Evolutionary conservation across 1,284 basidiomycete species (phyloP).

Genomic region (Mycosarcoma maydis): DNA sequence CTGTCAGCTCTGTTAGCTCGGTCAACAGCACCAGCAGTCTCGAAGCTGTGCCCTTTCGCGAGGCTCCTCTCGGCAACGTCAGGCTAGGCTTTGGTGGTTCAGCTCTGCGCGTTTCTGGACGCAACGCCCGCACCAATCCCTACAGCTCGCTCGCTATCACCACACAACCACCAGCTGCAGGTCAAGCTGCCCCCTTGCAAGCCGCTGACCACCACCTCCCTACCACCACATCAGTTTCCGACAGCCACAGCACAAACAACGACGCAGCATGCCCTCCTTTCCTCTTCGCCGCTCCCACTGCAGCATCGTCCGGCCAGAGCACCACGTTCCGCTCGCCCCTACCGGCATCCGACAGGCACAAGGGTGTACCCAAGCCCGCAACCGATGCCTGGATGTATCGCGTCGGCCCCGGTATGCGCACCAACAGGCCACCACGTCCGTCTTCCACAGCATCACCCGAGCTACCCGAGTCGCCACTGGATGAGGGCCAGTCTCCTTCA

Average conservation of each 20-base stretch:
- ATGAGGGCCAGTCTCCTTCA: conserved; percentile 6
- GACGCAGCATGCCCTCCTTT: neutral
- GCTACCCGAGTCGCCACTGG: conserved; percentile 9
- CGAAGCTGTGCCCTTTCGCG: conserved; percentile 63
- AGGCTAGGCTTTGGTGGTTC: conserved; percentile 44
- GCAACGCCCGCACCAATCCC: conserved; percentile 17
- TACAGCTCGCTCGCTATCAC: conserved; percentile 18
- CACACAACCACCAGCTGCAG: neutral
- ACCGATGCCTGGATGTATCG: conserved; percentile 61
- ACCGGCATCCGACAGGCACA: conserved; percentile 27
- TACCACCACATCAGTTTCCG: neutral
- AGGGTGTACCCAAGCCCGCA: conserved; percentile 46
- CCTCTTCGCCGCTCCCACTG: neutral
- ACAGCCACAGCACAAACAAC: neutral
- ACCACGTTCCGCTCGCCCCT: conserved; percentile 13
- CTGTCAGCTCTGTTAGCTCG: conserved; percentile 61
- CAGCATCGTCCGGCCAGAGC: neutral
- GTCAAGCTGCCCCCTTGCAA: neutral
- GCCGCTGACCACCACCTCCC: neutral
- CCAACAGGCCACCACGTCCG: conserved; percentile 19
- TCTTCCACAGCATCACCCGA: conserved; percentile 8
- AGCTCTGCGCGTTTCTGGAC: conserved; percentile 11
- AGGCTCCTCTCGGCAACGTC: conserved; percentile 62
- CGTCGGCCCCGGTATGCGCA: conserved; percentile 58
- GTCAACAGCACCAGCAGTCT: conserved; percentile 64